Conservation (phyloP, 108 stramenopile species). For the Epithemia pelagica region DNA sequence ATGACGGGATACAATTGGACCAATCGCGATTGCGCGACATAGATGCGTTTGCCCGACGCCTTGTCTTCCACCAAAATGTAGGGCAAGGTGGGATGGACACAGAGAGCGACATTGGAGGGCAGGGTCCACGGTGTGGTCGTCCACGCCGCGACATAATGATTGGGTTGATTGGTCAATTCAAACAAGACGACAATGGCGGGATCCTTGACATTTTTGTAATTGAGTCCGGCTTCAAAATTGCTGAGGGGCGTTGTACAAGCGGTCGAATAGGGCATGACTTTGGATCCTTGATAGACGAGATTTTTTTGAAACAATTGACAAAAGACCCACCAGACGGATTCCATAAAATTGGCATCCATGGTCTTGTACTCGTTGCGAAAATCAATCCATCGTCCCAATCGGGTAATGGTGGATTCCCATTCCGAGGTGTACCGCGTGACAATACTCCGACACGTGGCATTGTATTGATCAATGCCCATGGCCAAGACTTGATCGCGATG, state of each 20-base stretch:
- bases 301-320: conserved; percentile 88
- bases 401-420: conserved; percentile 94
- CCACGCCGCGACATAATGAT: conserved; percentile 83
- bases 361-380: conserved; percentile 99
- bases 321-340: conserved; percentile 99
- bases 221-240: conserved; percentile 98
- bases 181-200: conserved; percentile 98
- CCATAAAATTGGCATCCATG: conserved; percentile 98
- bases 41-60: conserved; percentile 70
- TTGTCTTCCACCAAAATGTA: conserved; percentile 94
- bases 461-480: conserved; percentile 98
- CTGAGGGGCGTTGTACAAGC: conserved; percentile 93
- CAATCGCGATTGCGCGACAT: conserved; percentile 84
- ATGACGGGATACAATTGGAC: conserved; percentile 91
- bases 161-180: conserved; percentile 70
- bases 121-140: conserved; percentile 99
- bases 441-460: conserved; percentile 92
- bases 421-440: conserved; percentile 95
- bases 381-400: conserved; percentile 98
- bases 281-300: conserved; percentile 97
- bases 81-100: conserved; percentile 89
- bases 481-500: conserved; percentile 90
- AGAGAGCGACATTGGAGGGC: conserved; percentile 92
- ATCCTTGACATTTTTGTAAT: conserved; percentile 98
- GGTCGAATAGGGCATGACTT: conserved; percentile 99